Percentiles rank a stretch among this genome's conserved stretches.
phyloP scores from a whole-genome alignment of 305 asterid species.

The Rubia tinctorum region DNA sequence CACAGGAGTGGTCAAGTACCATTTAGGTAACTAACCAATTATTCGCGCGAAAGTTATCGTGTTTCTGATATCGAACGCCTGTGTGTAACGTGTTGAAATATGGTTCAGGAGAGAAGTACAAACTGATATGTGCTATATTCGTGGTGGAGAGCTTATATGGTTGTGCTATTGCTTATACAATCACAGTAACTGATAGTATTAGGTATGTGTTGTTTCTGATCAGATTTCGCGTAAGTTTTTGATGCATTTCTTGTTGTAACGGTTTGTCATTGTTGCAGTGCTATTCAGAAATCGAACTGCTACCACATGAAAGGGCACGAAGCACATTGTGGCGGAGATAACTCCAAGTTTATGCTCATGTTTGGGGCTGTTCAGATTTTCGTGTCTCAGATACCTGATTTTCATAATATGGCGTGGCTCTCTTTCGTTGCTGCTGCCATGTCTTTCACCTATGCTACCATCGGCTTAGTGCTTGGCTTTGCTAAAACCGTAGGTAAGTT shows the following conservation, averaged over 20 bases:
- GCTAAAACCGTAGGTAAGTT: conserved; percentile 64
- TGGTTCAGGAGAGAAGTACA: conserved; percentile 27
- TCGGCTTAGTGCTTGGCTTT: conserved; percentile 64
- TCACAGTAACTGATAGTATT: conserved; percentile 37
- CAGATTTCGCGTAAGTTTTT: not conserved
- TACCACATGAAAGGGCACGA: conserved; percentile 40
- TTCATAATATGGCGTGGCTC: conserved; percentile 78
- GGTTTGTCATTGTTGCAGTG: conserved; percentile 31
- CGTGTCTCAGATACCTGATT: conserved; percentile 71
- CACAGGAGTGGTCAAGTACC: conserved; percentile 26
- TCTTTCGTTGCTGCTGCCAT: conserved; percentile 69
- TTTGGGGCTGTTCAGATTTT: conserved; percentile 59
- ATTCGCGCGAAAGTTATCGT: not conserved
- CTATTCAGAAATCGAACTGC: conserved; percentile 68
- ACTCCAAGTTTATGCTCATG: conserved; percentile 39
- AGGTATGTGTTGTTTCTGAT: conserved; percentile 19
- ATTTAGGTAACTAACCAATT: conserved; percentile 19
- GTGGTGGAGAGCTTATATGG: conserved; percentile 44
- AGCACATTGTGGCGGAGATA: conserved; percentile 36
- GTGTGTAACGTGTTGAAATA: not conserved
- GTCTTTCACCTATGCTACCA: conserved; percentile 66
- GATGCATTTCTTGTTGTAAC: not conserved
- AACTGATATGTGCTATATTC: conserved; percentile 34
- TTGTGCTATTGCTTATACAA: conserved; percentile 42
- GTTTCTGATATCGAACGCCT: not conserved